These are phyloP conservation scores for Polygonum aviculare DNA, from an alignment of 148 eudicot genomes.

Conservation along the genomic window DNA sequence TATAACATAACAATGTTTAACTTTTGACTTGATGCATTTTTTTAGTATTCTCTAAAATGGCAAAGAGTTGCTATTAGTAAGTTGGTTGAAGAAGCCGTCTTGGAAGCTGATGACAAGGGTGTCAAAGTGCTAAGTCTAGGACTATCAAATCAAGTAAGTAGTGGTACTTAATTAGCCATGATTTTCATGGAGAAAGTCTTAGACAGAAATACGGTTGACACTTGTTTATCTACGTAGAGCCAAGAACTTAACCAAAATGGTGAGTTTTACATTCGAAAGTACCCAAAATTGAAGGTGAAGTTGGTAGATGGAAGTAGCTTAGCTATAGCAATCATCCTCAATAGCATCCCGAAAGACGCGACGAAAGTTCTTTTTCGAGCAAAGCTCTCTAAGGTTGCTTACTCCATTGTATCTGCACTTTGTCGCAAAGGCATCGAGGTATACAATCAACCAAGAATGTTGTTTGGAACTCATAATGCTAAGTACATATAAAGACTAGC, in stretches of 20 bases:
- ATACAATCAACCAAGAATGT: background rate
- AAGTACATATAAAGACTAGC: too few relatives aligned
- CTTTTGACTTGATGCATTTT: background rate
- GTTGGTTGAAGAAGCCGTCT: constrained; percentile 44
- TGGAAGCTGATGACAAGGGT: constrained; percentile 45
- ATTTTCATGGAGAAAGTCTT: background rate
- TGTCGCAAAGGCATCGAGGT: constrained; percentile 40
- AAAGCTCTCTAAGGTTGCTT: constrained; percentile 27
- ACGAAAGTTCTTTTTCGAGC: constrained; percentile 28
- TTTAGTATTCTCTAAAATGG: constrained; percentile 34
- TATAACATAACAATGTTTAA: background rate
- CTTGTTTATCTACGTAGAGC: constrained; percentile 5
- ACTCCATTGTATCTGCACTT: constrained; percentile 22
- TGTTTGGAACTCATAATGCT: background rate
- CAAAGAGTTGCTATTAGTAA: constrained; percentile 36
- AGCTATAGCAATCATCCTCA: constrained; percentile 24
- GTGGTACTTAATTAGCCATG: background rate
- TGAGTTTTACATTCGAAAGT: constrained; percentile 17
- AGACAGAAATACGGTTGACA: background rate
- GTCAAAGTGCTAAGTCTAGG: constrained; percentile 50
- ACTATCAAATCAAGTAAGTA: constrained; percentile 49
- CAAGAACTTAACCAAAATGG: constrained; percentile 29
- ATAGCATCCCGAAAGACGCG: constrained; percentile 42
- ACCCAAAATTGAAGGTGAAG: constrained; percentile 42
- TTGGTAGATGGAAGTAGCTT: constrained; percentile 54